A percentile compares a stretch with the other conserved stretches of the same genome.
Evolutionary conservation across 805 yeast species (phyloP).

Genomic region (Komagataella pastoris): DNA sequence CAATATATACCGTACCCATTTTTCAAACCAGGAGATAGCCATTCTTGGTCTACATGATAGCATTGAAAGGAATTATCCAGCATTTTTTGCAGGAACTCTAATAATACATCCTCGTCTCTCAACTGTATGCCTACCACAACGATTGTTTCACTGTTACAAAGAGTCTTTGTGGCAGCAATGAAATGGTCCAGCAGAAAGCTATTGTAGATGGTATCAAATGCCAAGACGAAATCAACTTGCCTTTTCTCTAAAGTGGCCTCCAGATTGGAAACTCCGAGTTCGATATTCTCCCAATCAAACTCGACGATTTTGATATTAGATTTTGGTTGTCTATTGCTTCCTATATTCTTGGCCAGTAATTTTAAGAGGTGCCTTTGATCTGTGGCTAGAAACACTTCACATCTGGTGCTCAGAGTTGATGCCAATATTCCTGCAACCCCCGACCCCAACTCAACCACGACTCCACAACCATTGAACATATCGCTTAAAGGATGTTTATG

Average conservation of each 20-base stretch:
- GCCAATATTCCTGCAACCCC: constrained; percentile 46
- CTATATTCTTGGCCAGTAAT: constrained; percentile 32
- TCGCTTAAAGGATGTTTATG: constrained; percentile 15
- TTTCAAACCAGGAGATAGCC: constrained; percentile 18
- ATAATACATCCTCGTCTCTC: constrained; percentile 36
- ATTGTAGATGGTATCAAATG: constrained; percentile 57
- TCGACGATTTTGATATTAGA: constrained; percentile 30
- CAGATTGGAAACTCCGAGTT: constrained; percentile 15
- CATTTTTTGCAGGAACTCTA: constrained; percentile 25
- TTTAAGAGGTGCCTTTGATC: constrained; percentile 46
- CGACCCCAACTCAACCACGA: constrained; percentile 42
- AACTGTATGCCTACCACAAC: constrained; percentile 37
- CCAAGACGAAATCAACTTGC: constrained; percentile 34
- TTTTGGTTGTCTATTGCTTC: constrained; percentile 17
- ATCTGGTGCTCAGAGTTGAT: constrained; percentile 19
- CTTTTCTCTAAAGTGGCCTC: not conserved
- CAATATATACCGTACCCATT: constrained; percentile 34
- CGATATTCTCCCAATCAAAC: constrained; percentile 48
- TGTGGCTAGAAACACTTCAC: constrained; percentile 33
- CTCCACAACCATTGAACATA: not conserved
- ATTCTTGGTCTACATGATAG: constrained; percentile 17
- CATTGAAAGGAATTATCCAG: constrained; percentile 19
- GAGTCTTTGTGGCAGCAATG: constrained; percentile 23
- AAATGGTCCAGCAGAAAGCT: constrained; percentile 40
- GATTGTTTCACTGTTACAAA: constrained; percentile 21